Base-by-base conservation (phyloP, 2,329 filamentous ascomycete genomes). In the Penicillium sp. region DNA sequence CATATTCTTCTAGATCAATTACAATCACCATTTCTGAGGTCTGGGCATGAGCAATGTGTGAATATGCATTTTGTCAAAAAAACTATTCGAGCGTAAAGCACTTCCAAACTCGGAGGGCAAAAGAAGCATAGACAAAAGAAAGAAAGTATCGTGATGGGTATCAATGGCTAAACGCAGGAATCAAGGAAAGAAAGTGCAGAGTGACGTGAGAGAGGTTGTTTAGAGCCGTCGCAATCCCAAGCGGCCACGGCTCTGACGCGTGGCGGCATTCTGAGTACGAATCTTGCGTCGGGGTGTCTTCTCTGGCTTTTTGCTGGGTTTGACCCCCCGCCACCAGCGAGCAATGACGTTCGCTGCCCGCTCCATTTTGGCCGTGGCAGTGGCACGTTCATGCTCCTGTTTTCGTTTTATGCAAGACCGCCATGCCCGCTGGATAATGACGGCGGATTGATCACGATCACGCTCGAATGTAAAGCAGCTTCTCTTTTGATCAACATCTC, bases 381-480 rank as follows among this genome's bases (percentile, higher is more conserved):
- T 43, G 10, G 36, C 45, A 27, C 62, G 64, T n/a, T 36, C 13
- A 36, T 57, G 63, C n/a, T 58, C 41, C 3, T 50, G n/a, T 32
- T 64, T 55, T 18, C 62, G 49, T 21, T 54, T 40, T 8, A 64
- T 53, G 11, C 58, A 61, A 21, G 58, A 60, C 51, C 83, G 78
- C 72, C 79, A 86, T 6, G 75, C 74, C 14, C 72, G 71, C 63
- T 87, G 83, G 14, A 87, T 76, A 0, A 73, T 72, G 2, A 72
- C 65, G 0, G 83, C 82, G 2, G 83, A 83, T 41, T 79, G 77
- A 53, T 77, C 72, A 11, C 70, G 77, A 53, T 77, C 72, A 11
- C 70, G 71, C 52, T 75, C 75, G 1, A 78, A 77, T 5, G 82
- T 74, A 0, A 79, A 77, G 18, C 18, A 18, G 18, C 18, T 2